Base-by-base conservation (phyloP, 495 filamentous ascomycete genomes). In the Cryomyces minteri region DNA sequence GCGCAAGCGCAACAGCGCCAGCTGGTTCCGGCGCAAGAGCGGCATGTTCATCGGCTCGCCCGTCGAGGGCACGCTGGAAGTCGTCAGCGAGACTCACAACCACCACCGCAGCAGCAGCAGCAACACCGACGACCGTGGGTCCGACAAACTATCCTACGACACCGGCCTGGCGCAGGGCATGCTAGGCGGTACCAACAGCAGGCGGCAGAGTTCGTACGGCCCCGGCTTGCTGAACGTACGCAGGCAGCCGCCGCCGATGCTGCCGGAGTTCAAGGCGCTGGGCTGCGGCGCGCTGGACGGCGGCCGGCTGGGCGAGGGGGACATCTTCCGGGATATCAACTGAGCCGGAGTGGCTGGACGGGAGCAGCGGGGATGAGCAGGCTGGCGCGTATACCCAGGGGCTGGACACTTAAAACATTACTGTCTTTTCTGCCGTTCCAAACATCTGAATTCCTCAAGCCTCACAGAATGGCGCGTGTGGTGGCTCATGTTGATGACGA, bases 1-100 rank as follows among this genome's bases (percentile, higher is more conserved):
- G 18, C 18, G 18, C 18, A 48, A 54, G 54, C 42, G 48, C 45
- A 31, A 48, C 48, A 49, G 46, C 36, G 46, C 51, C 30, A 39
- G 48, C 29, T 47, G 51, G 48, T 51, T 49, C 43, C 54, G 47
- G 54, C 49, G 61, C 36, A 63, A 59, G 55, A 63, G 61, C 44
- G 46, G 53, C 12, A 48, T 56, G 1, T 25, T 28, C 34, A 45
- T 37, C 32, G 57, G 30, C 52, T 52, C 37, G 33, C 30, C 36
- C 40, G 50, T 10, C 18, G 44, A 45, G 44, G 44, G 47, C 7
- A 52, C 50, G 25, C 46, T 57, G 41, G 49, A 47, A 7, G 48
- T 42, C 5, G 51, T 51, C 34, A 43, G 41, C 8, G 48, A 54
- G 44, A 42, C 32, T 25, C 8, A 40, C 14, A 31, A 33, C 8